Base-by-base conservation (phyloP, 148 eudicot species). In the Vaccinium darrowii region DNA sequence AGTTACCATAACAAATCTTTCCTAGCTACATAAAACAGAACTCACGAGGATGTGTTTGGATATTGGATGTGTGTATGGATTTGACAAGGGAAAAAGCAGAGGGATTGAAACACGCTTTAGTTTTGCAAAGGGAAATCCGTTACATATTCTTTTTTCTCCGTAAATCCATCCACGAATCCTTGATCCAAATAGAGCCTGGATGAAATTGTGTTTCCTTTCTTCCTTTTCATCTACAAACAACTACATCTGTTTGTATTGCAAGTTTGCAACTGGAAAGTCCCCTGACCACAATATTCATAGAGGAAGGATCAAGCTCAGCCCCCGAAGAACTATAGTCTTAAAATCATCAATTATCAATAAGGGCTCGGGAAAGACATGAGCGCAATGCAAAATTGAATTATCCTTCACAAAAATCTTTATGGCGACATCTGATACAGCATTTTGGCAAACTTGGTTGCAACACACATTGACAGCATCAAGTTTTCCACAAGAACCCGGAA, bases 181-280 rank as follows among this genome's bases (percentile, higher is more conserved):
- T 5, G n/a, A 58, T 58, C 21, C 5, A 19, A 18, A 58, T 58
- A 58, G n/a, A 58, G 23, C 63, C 63, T 4, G 5, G 8, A 6
- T 5, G 50, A 43, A 43, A 75, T 36, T 80, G 23, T 1, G 33
- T 65, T 50, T 82, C 5, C n/a, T 12, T 81, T 62, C 7, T 14
- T 7, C 8, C 39, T 21, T 82, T 63, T 49, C 13, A 18, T 23
- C 39, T 63, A 53, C 6, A 50, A 5, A 5, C 16, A 50, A 74
- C 49, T 58, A 85, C 91, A 86, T 87, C 73, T 84, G 85, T 72
- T 30, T 30, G 33, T 30, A 33, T 79, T 82, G 84, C 27, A 89
- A 87, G 23, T 82, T 86, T 87, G 88, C 91, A 89, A 63, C 81
- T 81, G 19, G 85, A 84, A 85, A 87, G 85, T 82, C 76, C 84